phyloP scores from a whole-genome alignment of 108 stramenopile genomes.

The Nannochloropsis gaditana region DNA sequence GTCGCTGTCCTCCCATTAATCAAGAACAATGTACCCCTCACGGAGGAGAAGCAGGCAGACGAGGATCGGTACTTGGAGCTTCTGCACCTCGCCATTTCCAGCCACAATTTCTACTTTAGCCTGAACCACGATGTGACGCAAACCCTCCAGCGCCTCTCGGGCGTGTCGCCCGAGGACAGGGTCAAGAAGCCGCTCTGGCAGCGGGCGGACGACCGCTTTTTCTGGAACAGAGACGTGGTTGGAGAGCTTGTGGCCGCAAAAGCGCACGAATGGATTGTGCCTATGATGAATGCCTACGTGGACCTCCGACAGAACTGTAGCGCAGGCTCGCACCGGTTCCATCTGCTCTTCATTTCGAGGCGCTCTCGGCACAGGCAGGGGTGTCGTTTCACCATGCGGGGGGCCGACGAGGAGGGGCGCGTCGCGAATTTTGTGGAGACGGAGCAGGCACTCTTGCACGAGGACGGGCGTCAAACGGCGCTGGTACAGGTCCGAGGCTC shows the following conservation, averaged over 20 bases:
- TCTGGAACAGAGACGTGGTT: conserved; percentile 81
- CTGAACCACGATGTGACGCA: conserved; percentile 53
- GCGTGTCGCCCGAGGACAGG: conserved; percentile 43
- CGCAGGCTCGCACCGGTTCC: conserved; percentile 49
- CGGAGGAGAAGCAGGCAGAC: conserved; percentile 46
- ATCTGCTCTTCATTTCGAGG: conserved; percentile 74
- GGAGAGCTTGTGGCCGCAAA: conserved; percentile 53
- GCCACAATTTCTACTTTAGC: conserved; percentile 55
- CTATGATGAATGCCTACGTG: conserved; percentile 81
- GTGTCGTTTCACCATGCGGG: conserved; percentile 73
- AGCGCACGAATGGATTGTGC: conserved; percentile 57
- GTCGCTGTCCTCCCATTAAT: conserved; percentile 48
- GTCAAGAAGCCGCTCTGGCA: conserved; percentile 18
- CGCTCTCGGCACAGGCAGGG: conserved; percentile 80
- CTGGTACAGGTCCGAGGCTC: conserved; percentile 85
- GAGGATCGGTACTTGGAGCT: conserved; percentile 51
- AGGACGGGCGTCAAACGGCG: conserved; percentile 42
- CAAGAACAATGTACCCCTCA: conserved; percentile 34
- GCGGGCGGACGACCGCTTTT: conserved; percentile 73
- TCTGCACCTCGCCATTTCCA: conserved; percentile 41
- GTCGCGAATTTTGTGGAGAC: conserved; percentile 93
- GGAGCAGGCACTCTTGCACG: conserved; percentile 63
- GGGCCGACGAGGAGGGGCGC: conserved; percentile 75
- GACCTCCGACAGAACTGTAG: conserved; percentile 45
- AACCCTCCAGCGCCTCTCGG: conserved; percentile 45